Percentiles rank a stretch among this genome's conserved stretches.
Evolutionary conservation across 2,329 filamentous ascomycete species (phyloP).

Genomic region (Pseudogymnoascus sp.): DNA sequence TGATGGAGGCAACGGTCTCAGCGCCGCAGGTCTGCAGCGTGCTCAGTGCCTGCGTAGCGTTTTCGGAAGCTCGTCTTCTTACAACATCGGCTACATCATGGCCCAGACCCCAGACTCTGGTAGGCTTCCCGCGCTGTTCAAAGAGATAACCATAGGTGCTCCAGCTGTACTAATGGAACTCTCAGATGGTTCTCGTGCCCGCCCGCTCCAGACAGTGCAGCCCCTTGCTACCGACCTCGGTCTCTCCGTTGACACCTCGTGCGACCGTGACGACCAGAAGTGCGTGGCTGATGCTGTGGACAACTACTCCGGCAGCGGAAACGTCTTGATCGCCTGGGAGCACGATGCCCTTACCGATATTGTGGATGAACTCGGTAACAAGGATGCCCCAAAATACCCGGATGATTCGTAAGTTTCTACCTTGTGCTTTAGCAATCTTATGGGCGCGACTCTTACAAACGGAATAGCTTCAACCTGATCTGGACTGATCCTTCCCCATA

Average conservation of each 20-base stretch:
- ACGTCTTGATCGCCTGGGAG: conserved; percentile 56
- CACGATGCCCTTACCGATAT: conserved; percentile 47
- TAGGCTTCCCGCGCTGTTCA: conserved; percentile 20
- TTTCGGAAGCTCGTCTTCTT: conserved; percentile 44
- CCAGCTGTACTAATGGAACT: not conserved
- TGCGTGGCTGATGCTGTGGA: conserved; percentile 47
- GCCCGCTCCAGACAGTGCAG: conserved; percentile 49
- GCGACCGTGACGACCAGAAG: conserved; percentile 45
- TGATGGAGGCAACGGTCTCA: conserved; percentile 42
- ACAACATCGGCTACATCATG: conserved; percentile 52
- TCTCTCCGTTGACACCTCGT: conserved; percentile 46
- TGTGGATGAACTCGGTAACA: conserved; percentile 42
- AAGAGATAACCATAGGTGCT: not conserved
- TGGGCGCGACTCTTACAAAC: not conserved
- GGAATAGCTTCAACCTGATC: conserved; percentile 43
- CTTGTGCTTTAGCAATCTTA: conserved; percentile 9
- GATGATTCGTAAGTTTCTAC: conserved; percentile 33
- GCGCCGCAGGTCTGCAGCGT: conserved; percentile 42
- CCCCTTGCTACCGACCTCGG: conserved; percentile 49
- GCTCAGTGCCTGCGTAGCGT: conserved; percentile 52
- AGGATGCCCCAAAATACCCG: conserved; percentile 43
- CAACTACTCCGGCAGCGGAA: conserved; percentile 41
- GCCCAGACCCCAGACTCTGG: conserved; percentile 45
- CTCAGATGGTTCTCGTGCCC: conserved; percentile 41
- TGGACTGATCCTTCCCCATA: conserved; percentile 50